Evolutionary conservation across 805 yeast species (phyloP), one percentile per base, ranked within the genome.

Genomic region (Candida boidinii): DNA sequence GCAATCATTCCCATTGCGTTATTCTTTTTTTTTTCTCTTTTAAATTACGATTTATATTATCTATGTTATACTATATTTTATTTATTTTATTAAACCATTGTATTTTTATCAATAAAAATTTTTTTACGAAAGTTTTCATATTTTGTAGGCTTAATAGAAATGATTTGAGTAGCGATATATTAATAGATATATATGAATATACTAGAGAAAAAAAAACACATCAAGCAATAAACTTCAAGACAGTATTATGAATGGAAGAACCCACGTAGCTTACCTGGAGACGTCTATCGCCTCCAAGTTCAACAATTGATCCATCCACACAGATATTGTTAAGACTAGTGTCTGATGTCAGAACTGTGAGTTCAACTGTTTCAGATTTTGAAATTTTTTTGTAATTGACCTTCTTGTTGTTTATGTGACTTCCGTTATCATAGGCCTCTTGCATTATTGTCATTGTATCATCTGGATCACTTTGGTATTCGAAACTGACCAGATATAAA

Each of bases 251-350:
- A n/a, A n/a, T n/a, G n/a, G n/a, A n/a, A n/a, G n/a, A n/a, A n/a
- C n/a, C n/a, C n/a, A n/a, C n/a, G n/a, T n/a, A n/a, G n/a, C n/a
- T n/a, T n/a, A n/a, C n/a, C n/a, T n/a, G n/a, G 18, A 34, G 30
- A 12, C 7, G 11, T 30, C 39, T 30, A 10, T 26, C 27, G 11
- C 39, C 43, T 7, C 33, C 36, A 10, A 49, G 12, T 18, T 33
- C 23, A 13, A 69, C 47, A 2, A 73, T 76, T 14, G 68, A 56
- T 0, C 92, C 92, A 51, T 81, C 92, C 10, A 81, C 47, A 46
- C 90, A 81, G 50, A 79, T 66, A 22, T 86, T 56, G 39, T 70
- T 56, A n/a, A 58, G 45, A 10, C 45, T 47, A 8, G 45, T 48
- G 26, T 60, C 65, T 3, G 41, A 38, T 5, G 47, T 53, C 1